These are phyloP conservation scores for Aspergillus tanneri DNA, from an alignment of 2,329 filamentous ascomycete species.

Conservation along the genomic window DNA sequence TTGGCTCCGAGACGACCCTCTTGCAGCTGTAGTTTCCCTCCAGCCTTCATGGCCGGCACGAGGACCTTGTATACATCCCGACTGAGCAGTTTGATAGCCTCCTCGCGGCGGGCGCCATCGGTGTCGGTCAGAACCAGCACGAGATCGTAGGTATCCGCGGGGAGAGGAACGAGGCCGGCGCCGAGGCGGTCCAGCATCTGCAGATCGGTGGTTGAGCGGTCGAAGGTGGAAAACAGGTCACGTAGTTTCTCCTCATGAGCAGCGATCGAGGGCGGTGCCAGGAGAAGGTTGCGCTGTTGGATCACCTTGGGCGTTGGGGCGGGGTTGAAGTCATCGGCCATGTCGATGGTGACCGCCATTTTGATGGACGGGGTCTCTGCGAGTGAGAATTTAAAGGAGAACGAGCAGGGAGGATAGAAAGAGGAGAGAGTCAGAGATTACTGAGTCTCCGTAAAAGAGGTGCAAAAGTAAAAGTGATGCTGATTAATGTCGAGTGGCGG, in stretches of 20 bases:
- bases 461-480: neutral
- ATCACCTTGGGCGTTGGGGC: neutral
- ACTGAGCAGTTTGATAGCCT: constrained; percentile 64
- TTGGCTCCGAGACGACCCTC: constrained; percentile 19
- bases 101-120: constrained; percentile 61
- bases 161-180: constrained; percentile 74
- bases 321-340: constrained; percentile 35
- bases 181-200: constrained; percentile 97
- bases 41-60: constrained; percentile 52
- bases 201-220: constrained; percentile 76
- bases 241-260: constrained; percentile 77
- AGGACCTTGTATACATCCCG: constrained; percentile 68
- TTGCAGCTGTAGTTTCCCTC: constrained; percentile 24
- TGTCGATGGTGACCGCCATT: constrained; percentile 11
- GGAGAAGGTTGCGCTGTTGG: constrained; percentile 66
- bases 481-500: neutral
- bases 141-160: constrained; percentile 74
- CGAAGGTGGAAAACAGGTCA: constrained; percentile 67
- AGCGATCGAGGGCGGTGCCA: constrained; percentile 87
- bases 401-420: too few species aligned
- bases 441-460: neutral
- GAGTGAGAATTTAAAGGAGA: too few species aligned
- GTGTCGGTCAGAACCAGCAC: constrained; percentile 81
- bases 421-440: neutral
- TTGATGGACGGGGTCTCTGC: too few species aligned